Base-by-base conservation (phyloP, 805 yeast species). In the Monosporozyma aerobia region DNA sequence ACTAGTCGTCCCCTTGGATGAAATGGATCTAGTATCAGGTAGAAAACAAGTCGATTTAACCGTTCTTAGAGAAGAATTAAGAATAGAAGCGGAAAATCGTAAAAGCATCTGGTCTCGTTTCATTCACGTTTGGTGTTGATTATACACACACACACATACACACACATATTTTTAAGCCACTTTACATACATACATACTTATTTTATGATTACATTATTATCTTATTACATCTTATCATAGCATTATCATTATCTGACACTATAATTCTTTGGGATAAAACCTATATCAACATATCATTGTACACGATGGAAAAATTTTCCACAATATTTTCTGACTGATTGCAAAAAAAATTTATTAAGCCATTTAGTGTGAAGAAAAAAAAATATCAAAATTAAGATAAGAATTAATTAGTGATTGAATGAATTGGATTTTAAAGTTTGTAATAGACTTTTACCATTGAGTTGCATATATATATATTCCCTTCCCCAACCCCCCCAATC, bases 11-110 rank as follows among this genome's bases (percentile, higher is more conserved):
- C 68, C 66, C 13, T 69, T 75, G 11, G 61, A 65, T 19, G 83
- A 80, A 46, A 76, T 82, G 62, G 87, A 82, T 61, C 69, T 83
- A 39, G 79, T 77, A 54, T 70, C 80, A 22, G 87, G 86, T 44
- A 73, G 82, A 69, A 77, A 79, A 58, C 75, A 72, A 33, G 62
- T 75, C 19, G 84, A 82, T 62, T 57, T 75, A 56, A 83, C 79
- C 33, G 63, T 70, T 29, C 69, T 78, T 51, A 70, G 70, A 44
- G 78, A 75, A 58, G 82, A 77, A 59, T 70, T 75, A 55, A 74
- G 73, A 22, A 76, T 74, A 51, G 71, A 63, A 39, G 61, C 55
- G 3, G 40, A 76, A 49, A 63, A 62, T 8, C 49, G 67, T 32
- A 76, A 70, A 59, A 79, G 82, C 35, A 68, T 72, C 55, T 74